phyloP scores from a whole-genome alignment of 2,329 filamentous ascomycete species.

The Colletotrichum lupini region DNA sequence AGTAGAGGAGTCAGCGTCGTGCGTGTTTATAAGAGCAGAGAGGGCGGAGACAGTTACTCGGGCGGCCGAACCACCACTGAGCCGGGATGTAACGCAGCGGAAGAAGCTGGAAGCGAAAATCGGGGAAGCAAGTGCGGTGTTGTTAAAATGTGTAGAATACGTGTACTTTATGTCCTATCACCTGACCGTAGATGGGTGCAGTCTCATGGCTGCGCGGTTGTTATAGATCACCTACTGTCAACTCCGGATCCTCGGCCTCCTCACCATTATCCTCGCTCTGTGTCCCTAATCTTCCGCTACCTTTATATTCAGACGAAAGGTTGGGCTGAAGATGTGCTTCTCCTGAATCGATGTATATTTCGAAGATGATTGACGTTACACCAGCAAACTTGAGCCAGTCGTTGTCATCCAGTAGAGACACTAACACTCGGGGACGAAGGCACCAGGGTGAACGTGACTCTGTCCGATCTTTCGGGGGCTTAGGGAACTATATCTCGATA shows the following conservation, averaged over 20 bases:
- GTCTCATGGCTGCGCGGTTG: slow-evolving; percentile 21
- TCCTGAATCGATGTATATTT: neutral
- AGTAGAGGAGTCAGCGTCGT: neutral
- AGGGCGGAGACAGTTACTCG: neutral
- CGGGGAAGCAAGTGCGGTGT: slow-evolving; percentile 9
- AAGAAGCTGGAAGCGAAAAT: neutral
- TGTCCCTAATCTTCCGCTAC: neutral
- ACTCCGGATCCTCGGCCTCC: slow-evolving; percentile 2
- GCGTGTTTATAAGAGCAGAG: neutral
- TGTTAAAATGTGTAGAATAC: slow-evolving; percentile 36
- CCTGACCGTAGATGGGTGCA: slow-evolving; percentile 35
- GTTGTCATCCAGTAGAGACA: too few relatives aligned
- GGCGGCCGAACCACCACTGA: neutral
- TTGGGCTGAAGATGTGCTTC: neutral
- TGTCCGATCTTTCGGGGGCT: too few relatives aligned
- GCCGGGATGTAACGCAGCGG: slow-evolving; percentile 9
- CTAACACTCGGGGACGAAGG: too few relatives aligned
- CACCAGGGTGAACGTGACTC: too few relatives aligned
- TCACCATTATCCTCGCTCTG: neutral
- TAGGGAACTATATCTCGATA: too few relatives aligned
- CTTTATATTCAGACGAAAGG: neutral
- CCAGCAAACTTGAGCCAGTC: too few relatives aligned
- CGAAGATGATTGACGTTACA: neutral
- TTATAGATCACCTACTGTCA: slow-evolving; percentile 33
- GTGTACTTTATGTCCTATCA: slow-evolving; percentile 38